These are phyloP conservation scores for Capsicum baccatum DNA, from an alignment of 257 asterid species.

Conservation along the genomic window DNA sequence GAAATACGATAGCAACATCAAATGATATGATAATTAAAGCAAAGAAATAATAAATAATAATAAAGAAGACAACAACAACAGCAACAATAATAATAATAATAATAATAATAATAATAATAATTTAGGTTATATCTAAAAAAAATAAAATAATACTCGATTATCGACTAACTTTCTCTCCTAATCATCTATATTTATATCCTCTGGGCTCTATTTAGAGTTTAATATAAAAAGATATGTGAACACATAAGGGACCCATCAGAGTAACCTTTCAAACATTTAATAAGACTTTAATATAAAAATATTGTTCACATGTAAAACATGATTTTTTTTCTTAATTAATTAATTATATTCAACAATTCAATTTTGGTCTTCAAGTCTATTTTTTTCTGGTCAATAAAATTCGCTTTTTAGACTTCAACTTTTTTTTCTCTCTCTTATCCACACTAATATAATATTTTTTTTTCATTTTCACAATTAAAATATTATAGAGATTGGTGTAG, in stretches of 20 bases:
- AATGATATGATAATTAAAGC: not conserved
- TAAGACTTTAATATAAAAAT: not conserved
- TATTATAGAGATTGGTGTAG: not conserved
- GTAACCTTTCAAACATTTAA: not conserved
- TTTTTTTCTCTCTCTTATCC: not conserved
- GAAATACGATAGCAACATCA: not conserved
- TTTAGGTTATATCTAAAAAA: too few relatives aligned
- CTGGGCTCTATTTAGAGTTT: not conserved
- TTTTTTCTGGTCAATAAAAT: not conserved
- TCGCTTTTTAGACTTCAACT: not conserved
- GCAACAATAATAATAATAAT: too few relatives aligned
- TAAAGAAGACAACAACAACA: too few relatives aligned
- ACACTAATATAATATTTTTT: not conserved
- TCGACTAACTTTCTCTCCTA: too few relatives aligned
- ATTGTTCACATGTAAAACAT: conserved; percentile 25
- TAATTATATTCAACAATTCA: not conserved
- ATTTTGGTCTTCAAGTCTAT: conserved; percentile 1
- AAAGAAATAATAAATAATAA: too few relatives aligned
- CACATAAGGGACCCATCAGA: not conserved
- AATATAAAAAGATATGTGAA: not conserved
- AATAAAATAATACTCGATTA: too few relatives aligned
- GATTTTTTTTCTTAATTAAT: not conserved
- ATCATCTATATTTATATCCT: not conserved
- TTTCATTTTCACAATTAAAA: not conserved
- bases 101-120: too few relatives aligned